phyloP scores from a whole-genome alignment of 2,329 filamentous ascomycete genomes.

The Scopulariopsis brevicaulis region DNA sequence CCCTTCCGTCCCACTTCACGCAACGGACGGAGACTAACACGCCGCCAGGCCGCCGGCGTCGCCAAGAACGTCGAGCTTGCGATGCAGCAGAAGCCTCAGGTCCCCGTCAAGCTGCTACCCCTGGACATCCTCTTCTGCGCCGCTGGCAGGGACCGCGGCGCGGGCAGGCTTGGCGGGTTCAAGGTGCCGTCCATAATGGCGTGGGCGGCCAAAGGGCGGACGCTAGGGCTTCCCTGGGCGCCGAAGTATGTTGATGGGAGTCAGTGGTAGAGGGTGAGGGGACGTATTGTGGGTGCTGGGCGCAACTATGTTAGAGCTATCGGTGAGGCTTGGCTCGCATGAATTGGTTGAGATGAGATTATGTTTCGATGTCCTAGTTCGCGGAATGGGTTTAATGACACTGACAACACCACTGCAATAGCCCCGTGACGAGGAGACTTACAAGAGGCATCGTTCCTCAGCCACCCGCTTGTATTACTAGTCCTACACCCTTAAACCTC shows the following conservation, averaged over 20 bases:
- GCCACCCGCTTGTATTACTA: neutral
- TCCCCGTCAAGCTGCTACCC: conserved; percentile 31
- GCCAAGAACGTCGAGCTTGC: conserved; percentile 40
- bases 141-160: conserved; percentile 36
- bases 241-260: conserved; percentile 34
- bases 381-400: neutral
- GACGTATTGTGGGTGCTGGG: neutral
- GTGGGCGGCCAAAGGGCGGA: conserved; percentile 39
- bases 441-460: neutral
- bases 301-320: neutral
- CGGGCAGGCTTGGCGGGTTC: conserved; percentile 32
- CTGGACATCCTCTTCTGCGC: conserved; percentile 37
- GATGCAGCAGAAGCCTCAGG: conserved; percentile 30
- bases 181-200: conserved; percentile 38
- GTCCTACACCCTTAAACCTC: neutral
- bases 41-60: conserved; percentile 31
- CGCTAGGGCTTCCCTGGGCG: conserved; percentile 31
- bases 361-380: neutral
- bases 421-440: neutral
- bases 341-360: neutral
- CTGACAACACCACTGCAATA: neutral
- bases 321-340: too few species aligned
- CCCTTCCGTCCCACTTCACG: neutral
- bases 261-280: conserved; percentile 24
- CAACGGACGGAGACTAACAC: neutral